phyloP scores from a whole-genome alignment of 2,329 filamentous ascomycete species.

The Paecilomyces sp. region DNA sequence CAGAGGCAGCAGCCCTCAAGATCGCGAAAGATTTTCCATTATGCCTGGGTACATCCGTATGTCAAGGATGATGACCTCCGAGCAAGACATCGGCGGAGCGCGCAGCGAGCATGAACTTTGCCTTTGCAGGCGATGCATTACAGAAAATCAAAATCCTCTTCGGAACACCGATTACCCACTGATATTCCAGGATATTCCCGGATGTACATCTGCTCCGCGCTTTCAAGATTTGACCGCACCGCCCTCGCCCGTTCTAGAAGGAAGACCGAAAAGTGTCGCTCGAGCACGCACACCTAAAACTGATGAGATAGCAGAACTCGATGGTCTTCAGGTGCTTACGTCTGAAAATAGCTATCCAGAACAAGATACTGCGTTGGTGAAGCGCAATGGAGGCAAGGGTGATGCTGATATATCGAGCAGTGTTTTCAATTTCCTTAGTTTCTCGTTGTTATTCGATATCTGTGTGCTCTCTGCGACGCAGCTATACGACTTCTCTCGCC shows the following conservation, averaged over 20 bases:
- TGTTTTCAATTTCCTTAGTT: conserved; percentile 12
- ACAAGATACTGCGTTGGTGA: neutral
- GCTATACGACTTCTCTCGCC: conserved; percentile 15
- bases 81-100: conserved; percentile 3
- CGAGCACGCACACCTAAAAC: conserved; percentile 7
- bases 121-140: neutral
- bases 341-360: conserved; percentile 8
- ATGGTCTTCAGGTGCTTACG: conserved; percentile 24
- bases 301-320: conserved; percentile 27
- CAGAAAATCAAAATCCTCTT: neutral
- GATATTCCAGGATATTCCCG: conserved; percentile 1
- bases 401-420: neutral
- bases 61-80: conserved; percentile 19
- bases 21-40: conserved; percentile 11
- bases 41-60: conserved; percentile 34
- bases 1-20: conserved; percentile 5
- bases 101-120: neutral
- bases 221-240: conserved; percentile 3
- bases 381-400: neutral
- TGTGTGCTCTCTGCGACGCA: conserved; percentile 20
- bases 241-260: neutral
- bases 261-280: conserved; percentile 3
- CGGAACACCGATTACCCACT: neutral
- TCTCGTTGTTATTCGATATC: conserved; percentile 24
- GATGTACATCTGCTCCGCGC: neutral